A percentile compares a stretch with the other conserved stretches of the same genome.
These are phyloP conservation scores for Cicer judaicum DNA, from an alignment of 306 rosid genomes.

Conservation along the genomic window DNA sequence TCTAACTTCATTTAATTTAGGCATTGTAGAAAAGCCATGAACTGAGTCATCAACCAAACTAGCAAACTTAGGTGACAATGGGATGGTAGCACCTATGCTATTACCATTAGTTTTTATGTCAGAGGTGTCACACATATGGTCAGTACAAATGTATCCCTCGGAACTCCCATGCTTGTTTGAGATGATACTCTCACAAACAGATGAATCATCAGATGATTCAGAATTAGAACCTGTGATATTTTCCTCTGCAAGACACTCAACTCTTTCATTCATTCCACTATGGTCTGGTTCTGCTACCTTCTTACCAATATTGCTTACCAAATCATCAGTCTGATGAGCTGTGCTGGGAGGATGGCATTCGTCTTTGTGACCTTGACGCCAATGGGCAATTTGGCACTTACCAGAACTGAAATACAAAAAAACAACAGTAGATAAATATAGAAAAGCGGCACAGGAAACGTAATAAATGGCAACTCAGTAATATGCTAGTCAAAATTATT, in stretches of 20 bases:
- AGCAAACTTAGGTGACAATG: conserved; percentile 81
- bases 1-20: conserved; percentile 49
- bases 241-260: conserved; percentile 50
- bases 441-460: background rate
- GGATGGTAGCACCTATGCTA: conserved; percentile 43
- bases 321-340: conserved; percentile 33
- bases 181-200: conserved; percentile 63
- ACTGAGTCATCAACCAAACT: conserved; percentile 63
- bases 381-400: conserved; percentile 84
- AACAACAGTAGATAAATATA: conserved; percentile 1
- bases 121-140: conserved; percentile 47
- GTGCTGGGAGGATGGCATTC: conserved; percentile 67
- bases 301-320: conserved; percentile 43
- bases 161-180: conserved; percentile 62
- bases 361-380: conserved; percentile 90
- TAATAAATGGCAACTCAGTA: background rate
- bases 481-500: background rate
- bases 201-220: conserved; percentile 71
- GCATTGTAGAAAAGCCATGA: conserved; percentile 48
- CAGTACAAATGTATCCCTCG: conserved; percentile 56
- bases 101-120: conserved; percentile 43
- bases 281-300: conserved; percentile 49
- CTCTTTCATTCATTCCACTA: conserved; percentile 46
- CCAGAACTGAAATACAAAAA: conserved; percentile 70
- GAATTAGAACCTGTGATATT: conserved; percentile 47